Evolutionary conservation across 2,329 filamentous ascomycete species (phyloP), one percentile per base, ranked within the genome.

Genomic region (Hymenoscyphus repandus): DNA sequence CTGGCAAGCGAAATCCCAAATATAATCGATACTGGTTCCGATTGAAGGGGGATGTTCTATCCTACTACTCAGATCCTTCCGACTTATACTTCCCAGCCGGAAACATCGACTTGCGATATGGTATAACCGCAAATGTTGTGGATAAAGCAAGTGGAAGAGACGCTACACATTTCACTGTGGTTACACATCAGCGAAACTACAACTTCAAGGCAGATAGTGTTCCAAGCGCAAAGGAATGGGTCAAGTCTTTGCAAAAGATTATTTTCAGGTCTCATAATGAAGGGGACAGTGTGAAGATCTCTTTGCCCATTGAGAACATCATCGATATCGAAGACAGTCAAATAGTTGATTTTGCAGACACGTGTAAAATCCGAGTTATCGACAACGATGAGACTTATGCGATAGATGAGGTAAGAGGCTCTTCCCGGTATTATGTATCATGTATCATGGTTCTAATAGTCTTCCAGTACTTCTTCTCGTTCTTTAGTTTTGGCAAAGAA

Each of bases 191-290:
- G 55, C 80, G 90, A 49, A 90, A 82, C 1, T 96, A 93, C 69
- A 79, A 90, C 62, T 95, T 97, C 73, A 83, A 82, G 63, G 93
- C 92, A 34, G 93, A 99, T 66, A 96, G 89, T 65, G 77, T 81
- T 1, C 78, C 84, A 3, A 96, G 88, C 65, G 93, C 93, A 10
- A 93, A 90, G 67, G 93, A 97, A 73, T 99, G 93, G 93, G 91
- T 96, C 41, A 93, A 93, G 69, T 83, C 88, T 47, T 74, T 99
- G 22, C 92, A 96, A 65, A 88, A 93, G 53, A 91, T 96, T 60
- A 96, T 97, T 51, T 97, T 97, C 65, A 80, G 91, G 45, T 92
- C 90, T 10, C 91, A 95, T 70, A 97, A 97, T 64, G 92, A 96
- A 56, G 92, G 93, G 9, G 91, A 96, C 65, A 96, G 91, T 64